Evolutionary conservation across 306 rosid species (phyloP).

Genomic region (Cicer yamashitae): DNA sequence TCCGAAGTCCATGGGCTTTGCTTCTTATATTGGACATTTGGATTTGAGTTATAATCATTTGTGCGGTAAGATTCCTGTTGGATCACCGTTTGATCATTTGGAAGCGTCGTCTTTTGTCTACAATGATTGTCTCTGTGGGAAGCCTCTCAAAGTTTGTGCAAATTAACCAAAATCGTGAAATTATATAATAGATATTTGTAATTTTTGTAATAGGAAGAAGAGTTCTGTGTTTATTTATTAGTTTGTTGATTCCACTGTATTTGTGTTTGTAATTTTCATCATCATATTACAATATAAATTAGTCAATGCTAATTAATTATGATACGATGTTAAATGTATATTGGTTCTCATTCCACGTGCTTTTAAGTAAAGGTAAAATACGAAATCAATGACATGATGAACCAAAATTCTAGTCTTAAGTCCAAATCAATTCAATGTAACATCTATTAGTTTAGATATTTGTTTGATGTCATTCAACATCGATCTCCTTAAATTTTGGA

Average conservation of each 20-base stretch:
- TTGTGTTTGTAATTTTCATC: conserved; percentile 11
- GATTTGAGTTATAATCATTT: conserved; percentile 94
- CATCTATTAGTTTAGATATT: too few relatives aligned
- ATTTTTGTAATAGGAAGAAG: conserved; percentile 19
- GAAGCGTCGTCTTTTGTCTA: conserved; percentile 80
- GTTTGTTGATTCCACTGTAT: conserved; percentile 9
- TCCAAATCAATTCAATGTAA: too few relatives aligned
- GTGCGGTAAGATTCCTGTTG: conserved; percentile 80
- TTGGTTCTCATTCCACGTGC: too few relatives aligned
- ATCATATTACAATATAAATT: background rate
- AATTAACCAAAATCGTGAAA: background rate
- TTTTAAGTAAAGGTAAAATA: too few relatives aligned
- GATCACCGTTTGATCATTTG: conserved; percentile 87
- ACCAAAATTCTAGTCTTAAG: too few relatives aligned
- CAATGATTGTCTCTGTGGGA: conserved; percentile 92
- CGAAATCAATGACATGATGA: too few relatives aligned
- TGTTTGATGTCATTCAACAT: too few relatives aligned
- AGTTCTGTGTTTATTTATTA: conserved; percentile 29
- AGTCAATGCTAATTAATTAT: conserved; percentile 19
- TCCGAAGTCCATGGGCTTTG: conserved; percentile 63
- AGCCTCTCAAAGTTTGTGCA: conserved; percentile 86
- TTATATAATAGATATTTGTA: conserved; percentile 22
- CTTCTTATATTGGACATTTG: conserved; percentile 82
- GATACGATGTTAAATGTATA: background rate
- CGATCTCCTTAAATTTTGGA: too few relatives aligned